phyloP scores from a whole-genome alignment of 2,329 filamentous ascomycete genomes.

The Pseudogymnoascus sp. region DNA sequence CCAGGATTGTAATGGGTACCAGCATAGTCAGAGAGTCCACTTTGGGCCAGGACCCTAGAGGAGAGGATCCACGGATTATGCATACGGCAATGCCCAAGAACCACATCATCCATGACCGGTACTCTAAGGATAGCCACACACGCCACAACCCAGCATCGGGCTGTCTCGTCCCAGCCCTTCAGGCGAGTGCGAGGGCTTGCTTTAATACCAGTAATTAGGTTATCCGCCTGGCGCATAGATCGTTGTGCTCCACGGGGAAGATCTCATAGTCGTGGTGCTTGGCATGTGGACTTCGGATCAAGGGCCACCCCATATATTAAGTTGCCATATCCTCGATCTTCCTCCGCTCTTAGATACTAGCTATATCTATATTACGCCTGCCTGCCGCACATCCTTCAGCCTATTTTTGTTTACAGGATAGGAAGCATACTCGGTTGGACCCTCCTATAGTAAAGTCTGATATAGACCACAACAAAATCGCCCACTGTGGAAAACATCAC shows the following conservation, averaged over 20 bases:
- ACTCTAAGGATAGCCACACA: constrained; percentile 6
- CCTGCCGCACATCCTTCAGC: background rate
- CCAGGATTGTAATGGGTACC: background rate
- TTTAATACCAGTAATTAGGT: constrained; percentile 8
- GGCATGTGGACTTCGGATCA: constrained; percentile 2
- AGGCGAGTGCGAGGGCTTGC: background rate
- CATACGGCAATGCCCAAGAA: constrained; percentile 6
- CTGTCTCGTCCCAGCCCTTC: background rate
- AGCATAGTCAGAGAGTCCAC: background rate
- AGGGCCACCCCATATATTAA: constrained; percentile 10
- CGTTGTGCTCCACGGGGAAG: background rate
- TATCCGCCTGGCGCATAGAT: constrained; percentile 6
- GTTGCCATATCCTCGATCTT: constrained; percentile 7
- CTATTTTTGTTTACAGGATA: background rate
- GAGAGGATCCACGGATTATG: constrained; percentile 3
- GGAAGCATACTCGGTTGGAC: constrained; percentile 10
- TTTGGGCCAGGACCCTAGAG: constrained; percentile 1
- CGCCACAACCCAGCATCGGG: background rate
- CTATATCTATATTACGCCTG: background rate
- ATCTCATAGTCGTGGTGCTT: background rate
- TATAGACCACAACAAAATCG: constrained; percentile 25
- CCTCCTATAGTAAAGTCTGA: constrained; percentile 25
- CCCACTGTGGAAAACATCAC: constrained; percentile 24
- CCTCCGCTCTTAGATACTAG: constrained; percentile 4
- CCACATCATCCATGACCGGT: background rate